These are phyloP conservation scores for Colletotrichum filicis DNA, from an alignment of 2,329 filamentous ascomycete species.

Conservation along the genomic window DNA sequence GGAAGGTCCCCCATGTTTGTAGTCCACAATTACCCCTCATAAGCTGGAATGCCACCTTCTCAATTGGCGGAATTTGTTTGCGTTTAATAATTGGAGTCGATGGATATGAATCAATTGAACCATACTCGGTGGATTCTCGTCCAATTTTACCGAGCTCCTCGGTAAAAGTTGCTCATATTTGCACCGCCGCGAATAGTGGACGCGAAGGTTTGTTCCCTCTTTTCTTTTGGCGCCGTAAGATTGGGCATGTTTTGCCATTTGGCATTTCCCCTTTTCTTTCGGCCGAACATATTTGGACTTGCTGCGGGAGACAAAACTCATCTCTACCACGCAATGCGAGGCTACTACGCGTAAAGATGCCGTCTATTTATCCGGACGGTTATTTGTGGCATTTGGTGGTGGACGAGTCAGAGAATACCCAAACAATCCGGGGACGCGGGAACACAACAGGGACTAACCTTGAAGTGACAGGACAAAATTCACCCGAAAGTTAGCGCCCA, in stretches of 20 bases:
- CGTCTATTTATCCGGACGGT: background rate
- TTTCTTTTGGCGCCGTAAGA: background rate
- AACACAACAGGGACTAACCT: background rate
- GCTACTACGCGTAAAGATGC: background rate
- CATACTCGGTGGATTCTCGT: background rate
- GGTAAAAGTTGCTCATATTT: background rate
- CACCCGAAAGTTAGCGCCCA: too few relatives aligned
- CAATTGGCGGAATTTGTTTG: slow-evolving; percentile 18
- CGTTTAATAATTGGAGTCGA: background rate
- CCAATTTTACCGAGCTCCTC: background rate
- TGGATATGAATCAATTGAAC: background rate
- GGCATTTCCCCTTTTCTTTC: background rate
- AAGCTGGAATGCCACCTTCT: slow-evolving; percentile 10
- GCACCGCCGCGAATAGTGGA: background rate
- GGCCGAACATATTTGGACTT: background rate
- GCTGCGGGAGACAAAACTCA: background rate
- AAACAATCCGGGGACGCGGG: background rate
- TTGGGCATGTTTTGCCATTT: background rate
- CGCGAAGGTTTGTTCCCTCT: background rate
- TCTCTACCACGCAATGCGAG: too few relatives aligned
- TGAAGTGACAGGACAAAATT: background rate
- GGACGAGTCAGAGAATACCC: background rate
- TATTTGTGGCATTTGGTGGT: background rate
- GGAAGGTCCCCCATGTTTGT: background rate
- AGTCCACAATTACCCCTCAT: slow-evolving; percentile 27